These are phyloP conservation scores for Dipodascus albidus DNA, from an alignment of 805 yeast genomes.

Conservation along the genomic window DNA sequence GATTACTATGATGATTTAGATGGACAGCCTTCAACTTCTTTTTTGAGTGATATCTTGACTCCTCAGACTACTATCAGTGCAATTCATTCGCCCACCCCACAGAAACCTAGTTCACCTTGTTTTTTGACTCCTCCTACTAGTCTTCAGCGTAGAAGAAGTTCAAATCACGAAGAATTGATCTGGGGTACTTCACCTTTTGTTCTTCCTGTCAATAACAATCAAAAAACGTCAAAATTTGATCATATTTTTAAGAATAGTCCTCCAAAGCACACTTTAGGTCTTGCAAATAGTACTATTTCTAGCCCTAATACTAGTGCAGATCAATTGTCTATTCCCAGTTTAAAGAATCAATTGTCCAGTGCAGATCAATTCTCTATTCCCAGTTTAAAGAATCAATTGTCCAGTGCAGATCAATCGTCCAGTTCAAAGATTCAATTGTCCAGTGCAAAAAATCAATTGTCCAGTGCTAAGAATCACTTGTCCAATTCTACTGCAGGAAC, in stretches of 20 bases:
- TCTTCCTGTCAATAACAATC: background rate
- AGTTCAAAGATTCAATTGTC: too few species aligned
- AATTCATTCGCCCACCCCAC: background rate
- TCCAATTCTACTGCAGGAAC: too few species aligned
- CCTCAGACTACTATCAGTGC: background rate
- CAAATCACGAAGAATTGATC: background rate
- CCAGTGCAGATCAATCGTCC: too few species aligned
- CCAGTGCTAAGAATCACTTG: too few species aligned
- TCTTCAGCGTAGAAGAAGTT: background rate
- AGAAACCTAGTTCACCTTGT: background rate
- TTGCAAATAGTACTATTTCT: too few species aligned
- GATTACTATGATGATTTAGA: background rate
- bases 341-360: too few species aligned
- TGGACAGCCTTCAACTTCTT: background rate
- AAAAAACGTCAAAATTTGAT: background rate
- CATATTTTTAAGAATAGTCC: background rate
- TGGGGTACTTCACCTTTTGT: conserved; percentile 1
- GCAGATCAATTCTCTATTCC: background rate
- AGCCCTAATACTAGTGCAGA: background rate
- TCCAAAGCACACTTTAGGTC: background rate
- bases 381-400: too few species aligned
- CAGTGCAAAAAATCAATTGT: too few species aligned
- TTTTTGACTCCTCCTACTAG: too few species aligned
- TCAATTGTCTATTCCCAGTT: background rate
- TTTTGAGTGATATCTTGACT: background rate